phyloP scores from a whole-genome alignment of 192 early-diverging fungal species.

The Coemansia sp. region DNA sequence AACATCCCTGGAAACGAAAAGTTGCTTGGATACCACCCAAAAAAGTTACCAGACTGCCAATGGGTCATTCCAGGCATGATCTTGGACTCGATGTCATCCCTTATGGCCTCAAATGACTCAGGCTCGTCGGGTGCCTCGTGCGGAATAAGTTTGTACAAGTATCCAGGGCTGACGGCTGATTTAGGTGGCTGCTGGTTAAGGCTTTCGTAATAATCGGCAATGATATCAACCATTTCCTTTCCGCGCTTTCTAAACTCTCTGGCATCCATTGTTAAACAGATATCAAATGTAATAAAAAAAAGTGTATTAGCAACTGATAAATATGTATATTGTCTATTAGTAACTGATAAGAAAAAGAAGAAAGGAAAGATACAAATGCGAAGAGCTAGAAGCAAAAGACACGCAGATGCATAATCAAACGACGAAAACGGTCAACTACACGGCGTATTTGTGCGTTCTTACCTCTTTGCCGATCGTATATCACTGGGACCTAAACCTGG shows the following conservation, averaged over 20 bases:
- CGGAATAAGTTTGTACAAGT: conserved; percentile 59
- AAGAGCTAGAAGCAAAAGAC: neutral
- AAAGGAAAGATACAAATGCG: neutral
- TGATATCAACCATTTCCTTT: conserved; percentile 62
- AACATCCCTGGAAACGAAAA: conserved; percentile 60
- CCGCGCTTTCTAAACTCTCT: conserved; percentile 62
- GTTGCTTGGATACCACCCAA: conserved; percentile 60
- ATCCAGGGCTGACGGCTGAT: conserved; percentile 62
- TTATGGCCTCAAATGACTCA: conserved; percentile 51
- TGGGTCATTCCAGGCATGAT: conserved; percentile 71
- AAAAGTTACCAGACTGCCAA: conserved; percentile 71
- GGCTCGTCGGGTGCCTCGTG: conserved; percentile 58
- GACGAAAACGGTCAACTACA: no score
- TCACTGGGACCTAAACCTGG: no score
- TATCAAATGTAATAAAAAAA: neutral
- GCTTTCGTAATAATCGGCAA: conserved; percentile 62
- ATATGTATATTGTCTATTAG: neutral
- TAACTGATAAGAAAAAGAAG: neutral
- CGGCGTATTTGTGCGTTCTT: no score
- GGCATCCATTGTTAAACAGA: conserved; percentile 37
- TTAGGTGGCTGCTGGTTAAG: conserved; percentile 51
- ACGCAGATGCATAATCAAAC: no score
- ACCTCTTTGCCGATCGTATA: no score
- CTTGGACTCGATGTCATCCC: conserved; percentile 53
- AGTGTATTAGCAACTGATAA: neutral